Percentiles rank a stretch among this genome's conserved stretches.
Evolutionary conservation across 495 filamentous ascomycete species (phyloP).

Genomic region (Podospora pseudoanserina): DNA sequence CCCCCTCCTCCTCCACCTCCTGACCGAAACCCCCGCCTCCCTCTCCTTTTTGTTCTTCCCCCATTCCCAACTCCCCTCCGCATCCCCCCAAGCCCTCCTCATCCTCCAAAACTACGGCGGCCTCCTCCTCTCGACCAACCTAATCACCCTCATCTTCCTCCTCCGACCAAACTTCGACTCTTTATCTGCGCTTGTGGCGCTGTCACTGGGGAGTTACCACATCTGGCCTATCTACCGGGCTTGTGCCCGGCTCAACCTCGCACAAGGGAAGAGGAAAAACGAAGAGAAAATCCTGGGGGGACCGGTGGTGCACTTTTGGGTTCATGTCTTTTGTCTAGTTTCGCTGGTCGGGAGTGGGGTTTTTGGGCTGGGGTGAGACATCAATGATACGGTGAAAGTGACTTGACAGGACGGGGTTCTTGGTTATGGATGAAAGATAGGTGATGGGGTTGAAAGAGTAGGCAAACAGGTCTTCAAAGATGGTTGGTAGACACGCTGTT

Average conservation of each 20-base stretch:
- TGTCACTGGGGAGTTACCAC: slow-evolving; percentile 39
- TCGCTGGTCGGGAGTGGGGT: slow-evolving; percentile 17
- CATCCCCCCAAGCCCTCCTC: slow-evolving; percentile 31
- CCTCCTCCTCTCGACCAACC: slow-evolving; percentile 35
- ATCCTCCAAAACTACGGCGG: slow-evolving; percentile 41
- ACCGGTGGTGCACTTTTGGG: slow-evolving; percentile 28
- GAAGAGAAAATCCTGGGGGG: slow-evolving; percentile 26
- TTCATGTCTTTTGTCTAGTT: slow-evolving; percentile 27
- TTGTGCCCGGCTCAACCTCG: slow-evolving; percentile 14
- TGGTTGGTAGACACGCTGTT: no score
- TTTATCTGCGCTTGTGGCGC: slow-evolving; percentile 21
- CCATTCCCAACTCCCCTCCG: slow-evolving; percentile 24
- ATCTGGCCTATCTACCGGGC: slow-evolving; percentile 40
- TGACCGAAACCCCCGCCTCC: slow-evolving; percentile 24
- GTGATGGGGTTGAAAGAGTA: no score
- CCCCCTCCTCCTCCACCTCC: slow-evolving; percentile 26
- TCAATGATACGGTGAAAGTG: no score
- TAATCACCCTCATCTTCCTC: slow-evolving; percentile 27
- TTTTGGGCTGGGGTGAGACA: neutral
- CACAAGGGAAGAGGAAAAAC: neutral
- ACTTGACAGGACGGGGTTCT: no score
- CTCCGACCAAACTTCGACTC: slow-evolving; percentile 17
- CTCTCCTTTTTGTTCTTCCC: slow-evolving; percentile 23
- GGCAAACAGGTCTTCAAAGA: no score
- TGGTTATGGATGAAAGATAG: no score